phyloP scores from a whole-genome alignment of 179 eudicot species.

The Spinacia oleracea region DNA sequence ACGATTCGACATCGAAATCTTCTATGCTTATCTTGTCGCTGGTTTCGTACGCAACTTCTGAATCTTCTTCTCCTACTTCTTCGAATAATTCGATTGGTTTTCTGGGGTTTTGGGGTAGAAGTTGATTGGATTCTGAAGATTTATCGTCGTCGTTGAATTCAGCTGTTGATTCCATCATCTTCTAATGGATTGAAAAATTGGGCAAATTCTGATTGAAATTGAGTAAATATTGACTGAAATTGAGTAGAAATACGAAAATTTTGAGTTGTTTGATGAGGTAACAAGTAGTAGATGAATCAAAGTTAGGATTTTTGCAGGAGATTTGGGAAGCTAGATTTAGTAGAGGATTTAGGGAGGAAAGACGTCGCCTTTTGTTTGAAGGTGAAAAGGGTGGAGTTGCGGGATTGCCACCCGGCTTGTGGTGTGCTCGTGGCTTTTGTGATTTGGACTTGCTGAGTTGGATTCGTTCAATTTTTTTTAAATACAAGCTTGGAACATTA shows the following conservation, averaged over 20 bases:
- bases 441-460: neutral
- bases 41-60: constrained; percentile 52
- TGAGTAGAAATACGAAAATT: neutral
- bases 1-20: constrained; percentile 33
- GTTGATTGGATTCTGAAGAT: constrained; percentile 21
- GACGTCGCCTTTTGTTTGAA: neutral
- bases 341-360: neutral
- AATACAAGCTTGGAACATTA: too few species aligned
- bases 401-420: neutral
- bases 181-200: neutral
- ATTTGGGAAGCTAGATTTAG: neutral
- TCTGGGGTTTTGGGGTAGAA: neutral
- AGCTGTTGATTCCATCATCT: constrained; percentile 10
- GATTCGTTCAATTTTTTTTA: neutral
- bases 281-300: neutral
- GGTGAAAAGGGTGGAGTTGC: neutral
- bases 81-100: constrained; percentile 9
- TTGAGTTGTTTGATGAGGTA: neutral
- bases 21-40: constrained; percentile 48
- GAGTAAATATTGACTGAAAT: neutral
- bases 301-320: neutral
- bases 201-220: neutral
- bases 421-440: constrained; percentile 3
- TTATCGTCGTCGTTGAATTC: constrained; percentile 14
- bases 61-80: neutral